A percentile compares a stretch with the other conserved stretches of the same genome.
phyloP scores from a whole-genome alignment of 805 yeast species.

The Saccharomyces mikatae region DNA sequence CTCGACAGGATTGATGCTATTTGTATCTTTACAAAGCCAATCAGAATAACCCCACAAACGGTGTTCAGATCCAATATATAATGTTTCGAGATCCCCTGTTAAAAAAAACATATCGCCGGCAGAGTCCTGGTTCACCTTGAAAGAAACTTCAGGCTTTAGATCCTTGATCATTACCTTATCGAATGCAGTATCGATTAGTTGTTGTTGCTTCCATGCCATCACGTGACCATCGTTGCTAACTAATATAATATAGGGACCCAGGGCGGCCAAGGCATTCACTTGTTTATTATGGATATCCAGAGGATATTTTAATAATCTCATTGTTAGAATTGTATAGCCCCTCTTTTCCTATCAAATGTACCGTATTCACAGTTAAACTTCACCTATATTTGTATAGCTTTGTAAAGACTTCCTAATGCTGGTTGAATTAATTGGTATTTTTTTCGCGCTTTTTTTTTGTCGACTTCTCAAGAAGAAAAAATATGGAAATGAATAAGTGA shows the following conservation, averaged over 20 bases:
- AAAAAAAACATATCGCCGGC: conserved; percentile 13
- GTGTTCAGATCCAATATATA: conserved; percentile 22
- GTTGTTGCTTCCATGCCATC: conserved; percentile 21
- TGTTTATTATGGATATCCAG: conserved; percentile 20
- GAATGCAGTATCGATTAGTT: conserved; percentile 25
- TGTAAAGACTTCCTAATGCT: not conserved
- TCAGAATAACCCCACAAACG: conserved; percentile 10
- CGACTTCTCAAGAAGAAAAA: not conserved
- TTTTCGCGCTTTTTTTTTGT: not conserved
- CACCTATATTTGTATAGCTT: not conserved
- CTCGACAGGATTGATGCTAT: not conserved
- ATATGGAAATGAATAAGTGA: not conserved
- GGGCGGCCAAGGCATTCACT: conserved; percentile 18
- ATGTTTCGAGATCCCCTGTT: conserved; percentile 6
- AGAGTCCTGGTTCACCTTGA: conserved; percentile 2
- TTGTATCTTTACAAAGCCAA: conserved; percentile 12
- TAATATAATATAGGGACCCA: conserved; percentile 12
- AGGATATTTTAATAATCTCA: conserved; percentile 27
- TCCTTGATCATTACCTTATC: conserved; percentile 17
- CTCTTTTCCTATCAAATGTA: not conserved
- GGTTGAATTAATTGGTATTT: not conserved
- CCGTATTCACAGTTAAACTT: not conserved
- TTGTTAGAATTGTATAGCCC: not conserved
- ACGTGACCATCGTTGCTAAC: conserved; percentile 21
- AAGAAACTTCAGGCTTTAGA: conserved; percentile 5